Conservation (phyloP, 805 yeast species). For the Candida peoriensis region DNA sequence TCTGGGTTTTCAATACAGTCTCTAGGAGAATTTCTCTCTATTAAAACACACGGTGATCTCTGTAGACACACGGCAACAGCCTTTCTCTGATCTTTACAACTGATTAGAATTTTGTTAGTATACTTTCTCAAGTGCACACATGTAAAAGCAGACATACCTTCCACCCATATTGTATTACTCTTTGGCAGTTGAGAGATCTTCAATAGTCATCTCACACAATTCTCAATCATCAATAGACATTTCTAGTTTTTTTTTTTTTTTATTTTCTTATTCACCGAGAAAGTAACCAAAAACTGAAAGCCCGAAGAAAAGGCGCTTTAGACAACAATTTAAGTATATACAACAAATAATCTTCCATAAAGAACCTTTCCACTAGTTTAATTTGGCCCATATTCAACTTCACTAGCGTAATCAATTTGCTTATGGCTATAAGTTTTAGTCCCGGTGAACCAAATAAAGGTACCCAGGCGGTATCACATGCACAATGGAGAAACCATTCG, state of each 20-base stretch:
- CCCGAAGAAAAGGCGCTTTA: too few relatives aligned
- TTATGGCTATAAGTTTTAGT: slow-evolving; percentile 61
- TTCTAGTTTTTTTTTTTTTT: too few relatives aligned
- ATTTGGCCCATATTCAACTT: too few relatives aligned
- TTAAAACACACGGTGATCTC: slow-evolving; percentile 92
- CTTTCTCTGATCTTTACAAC: slow-evolving; percentile 90
- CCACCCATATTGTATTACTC: slow-evolving; percentile 40
- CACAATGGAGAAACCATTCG: slow-evolving; percentile 60
- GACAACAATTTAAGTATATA: too few relatives aligned
- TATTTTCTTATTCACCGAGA: too few relatives aligned
- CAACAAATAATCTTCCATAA: too few relatives aligned
- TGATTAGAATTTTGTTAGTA: slow-evolving; percentile 24
- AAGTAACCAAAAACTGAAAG: too few relatives aligned
- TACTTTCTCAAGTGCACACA: background rate
- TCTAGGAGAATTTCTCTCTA: slow-evolving; percentile 85
- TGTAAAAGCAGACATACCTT: slow-evolving; percentile 30
- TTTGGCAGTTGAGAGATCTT: too few relatives aligned
- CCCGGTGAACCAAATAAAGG: slow-evolving; percentile 81
- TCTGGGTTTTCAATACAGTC: slow-evolving; percentile 82
- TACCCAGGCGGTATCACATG: slow-evolving; percentile 50
- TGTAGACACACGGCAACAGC: slow-evolving; percentile 96
- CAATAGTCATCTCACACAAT: too few relatives aligned
- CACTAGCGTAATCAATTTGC: too few relatives aligned
- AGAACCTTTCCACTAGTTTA: too few relatives aligned
- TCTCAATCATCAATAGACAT: too few relatives aligned